Base-by-base conservation (phyloP, 192 early-diverging fungal genomes). In the Podila verticillata region DNA sequence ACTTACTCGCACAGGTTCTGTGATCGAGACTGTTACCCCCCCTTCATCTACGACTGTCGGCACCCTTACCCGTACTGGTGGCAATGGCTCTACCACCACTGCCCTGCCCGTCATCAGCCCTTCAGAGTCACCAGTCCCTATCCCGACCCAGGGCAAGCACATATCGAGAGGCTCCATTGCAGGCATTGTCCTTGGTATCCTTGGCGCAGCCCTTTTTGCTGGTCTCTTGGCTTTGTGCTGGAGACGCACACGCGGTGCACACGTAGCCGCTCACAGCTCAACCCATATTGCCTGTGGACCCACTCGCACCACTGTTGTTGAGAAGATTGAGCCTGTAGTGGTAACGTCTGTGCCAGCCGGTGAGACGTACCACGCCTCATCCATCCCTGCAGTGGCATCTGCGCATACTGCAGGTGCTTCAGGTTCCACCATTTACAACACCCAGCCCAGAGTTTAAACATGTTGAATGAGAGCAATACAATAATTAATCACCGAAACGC, bases 321-420 rank as follows among this genome's bases (percentile, higher is more conserved):
- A 75, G 61, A 75, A 75, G 66, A 63, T 68, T 35, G 73, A 75
- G 61, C 73, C 73, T n/a, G 61, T 75, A 26, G 73, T 75, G 26
- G 61, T 68, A n/a, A 74, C 59, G 35, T n/a, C 59, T 51, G 65
- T 54, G 4, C 49, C 59, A 9, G 65, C 44, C 20, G 24, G 22
- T 30, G 57, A 69, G 58, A 61, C 67, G 9, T 48, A 47, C 26
- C 36, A 72, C 5, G 62, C 29, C 5, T 30, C 70, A 20, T 57
- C 30, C 9, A 62, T 58, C 56, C 51, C 62, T 13, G 35, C n/a
- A n/a, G n/a, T n/a, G n/a, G n/a, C n/a, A n/a, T n/a, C n/a, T n/a
- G n/a, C n/a, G n/a, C n/a, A n/a, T n/a, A n/a, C 5, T 32, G 68
- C 39, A 4, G 39, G 39, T 4, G 15, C 47, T 7, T 35, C 8